Evolutionary conservation across 192 early-diverging fungal genomes (phyloP).

Genomic region (Coemansia sp.): DNA sequence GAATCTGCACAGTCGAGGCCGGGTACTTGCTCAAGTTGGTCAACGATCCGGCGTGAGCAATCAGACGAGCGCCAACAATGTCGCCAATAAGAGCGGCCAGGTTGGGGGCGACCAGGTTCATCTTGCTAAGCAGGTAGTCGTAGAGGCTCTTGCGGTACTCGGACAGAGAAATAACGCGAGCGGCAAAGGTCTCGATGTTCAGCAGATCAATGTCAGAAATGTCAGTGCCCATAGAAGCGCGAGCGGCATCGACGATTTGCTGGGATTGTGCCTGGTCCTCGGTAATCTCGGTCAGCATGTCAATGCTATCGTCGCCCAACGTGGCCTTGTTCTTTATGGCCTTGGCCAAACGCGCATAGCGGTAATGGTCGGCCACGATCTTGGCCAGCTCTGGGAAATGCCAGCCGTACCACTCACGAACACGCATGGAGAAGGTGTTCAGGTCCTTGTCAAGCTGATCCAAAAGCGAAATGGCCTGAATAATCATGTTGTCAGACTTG

Average conservation of each 20-base stretch:
- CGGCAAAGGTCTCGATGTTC: conserved; percentile 92
- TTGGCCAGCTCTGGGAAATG: conserved; percentile 99
- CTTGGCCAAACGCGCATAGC: conserved; percentile 86
- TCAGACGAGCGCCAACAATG: conserved; percentile 93
- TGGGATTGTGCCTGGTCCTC: conserved; percentile 77
- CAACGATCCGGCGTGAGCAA: conserved; percentile 94
- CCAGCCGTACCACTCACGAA: conserved; percentile 99
- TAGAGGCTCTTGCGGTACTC: conserved; percentile 93
- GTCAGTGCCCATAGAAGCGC: conserved; percentile 97
- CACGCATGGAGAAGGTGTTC: conserved; percentile 96
- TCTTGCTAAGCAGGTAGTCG: conserved; percentile 89
- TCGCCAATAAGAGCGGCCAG: conserved; percentile 92
- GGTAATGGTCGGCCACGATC: conserved; percentile 89
- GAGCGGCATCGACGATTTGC: conserved; percentile 89
- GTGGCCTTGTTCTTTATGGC: conserved; percentile 90
- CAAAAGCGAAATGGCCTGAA: conserved; percentile 87
- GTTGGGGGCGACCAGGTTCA: conserved; percentile 96
- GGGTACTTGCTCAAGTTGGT: conserved; percentile 96
- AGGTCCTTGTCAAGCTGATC: conserved; percentile 99
- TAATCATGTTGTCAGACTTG: conserved; percentile 95
- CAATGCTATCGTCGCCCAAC: conserved; percentile 68
- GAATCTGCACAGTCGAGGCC: conserved; percentile 94
- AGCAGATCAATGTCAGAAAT: conserved; percentile 92
- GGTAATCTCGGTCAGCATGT: conserved; percentile 74
- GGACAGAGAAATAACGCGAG: conserved; percentile 82